Conservation (phyloP, 306 rosid genomes). For the Quercus bicolor region DNA sequence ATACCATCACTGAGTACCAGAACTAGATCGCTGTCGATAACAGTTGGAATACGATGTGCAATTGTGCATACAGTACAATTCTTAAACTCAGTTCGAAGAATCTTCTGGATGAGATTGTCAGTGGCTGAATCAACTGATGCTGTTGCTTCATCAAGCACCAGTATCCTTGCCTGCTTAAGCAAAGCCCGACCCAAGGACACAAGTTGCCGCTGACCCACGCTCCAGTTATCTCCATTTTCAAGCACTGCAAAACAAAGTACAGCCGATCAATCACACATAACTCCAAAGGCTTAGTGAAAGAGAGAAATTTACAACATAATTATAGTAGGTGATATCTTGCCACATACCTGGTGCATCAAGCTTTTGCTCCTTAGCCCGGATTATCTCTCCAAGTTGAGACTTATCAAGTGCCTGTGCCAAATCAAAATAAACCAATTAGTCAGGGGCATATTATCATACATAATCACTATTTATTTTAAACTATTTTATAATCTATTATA, state of each 20-base stretch:
- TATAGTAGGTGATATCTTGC: neutral
- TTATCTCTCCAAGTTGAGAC: constrained; percentile 75
- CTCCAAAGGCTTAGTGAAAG: neutral
- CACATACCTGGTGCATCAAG: constrained; percentile 77
- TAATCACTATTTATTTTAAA: neutral
- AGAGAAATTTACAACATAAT: neutral
- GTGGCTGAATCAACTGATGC: constrained; percentile 97
- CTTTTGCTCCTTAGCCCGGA: constrained; percentile 61
- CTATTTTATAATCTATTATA: no score
- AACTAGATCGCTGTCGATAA: constrained; percentile 83
- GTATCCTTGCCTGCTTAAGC: constrained; percentile 85
- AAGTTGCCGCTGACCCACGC: constrained; percentile 98
- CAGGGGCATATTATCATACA: neutral
- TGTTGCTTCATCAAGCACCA: constrained; percentile 97
- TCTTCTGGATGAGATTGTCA: constrained; percentile 86
- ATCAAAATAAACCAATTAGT: constrained; percentile 9
- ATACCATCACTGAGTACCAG: constrained; percentile 88
- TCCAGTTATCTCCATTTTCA: constrained; percentile 99
- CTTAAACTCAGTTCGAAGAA: constrained; percentile 73
- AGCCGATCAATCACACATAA: neutral
- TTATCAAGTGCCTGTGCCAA: constrained; percentile 75
- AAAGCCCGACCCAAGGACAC: constrained; percentile 92
- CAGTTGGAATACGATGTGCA: constrained; percentile 94
- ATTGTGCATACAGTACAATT: constrained; percentile 87
- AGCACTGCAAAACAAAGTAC: constrained; percentile 52